Evolutionary conservation across 2,329 filamentous ascomycete genomes (phyloP), one percentile per base, ranked within the genome.

Genomic region (Dothistroma pini): DNA sequence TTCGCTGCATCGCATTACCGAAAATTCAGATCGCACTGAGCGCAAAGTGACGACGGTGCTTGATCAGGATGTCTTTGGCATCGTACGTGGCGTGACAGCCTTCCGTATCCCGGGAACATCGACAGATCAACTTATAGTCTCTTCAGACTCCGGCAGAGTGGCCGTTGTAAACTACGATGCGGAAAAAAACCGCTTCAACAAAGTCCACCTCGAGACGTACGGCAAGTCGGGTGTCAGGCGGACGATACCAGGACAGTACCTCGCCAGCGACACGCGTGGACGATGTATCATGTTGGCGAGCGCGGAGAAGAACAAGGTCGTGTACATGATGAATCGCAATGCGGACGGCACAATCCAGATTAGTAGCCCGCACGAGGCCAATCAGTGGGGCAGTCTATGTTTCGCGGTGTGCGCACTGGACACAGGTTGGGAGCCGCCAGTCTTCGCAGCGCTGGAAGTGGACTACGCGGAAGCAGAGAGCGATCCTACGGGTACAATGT

Each of bases 261-360:
- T 99, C 31, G 95, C 93, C 7, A 91, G 91, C 56, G 95, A 99
- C 72, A 95, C 95, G 31, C 96, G 96, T 77, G 95, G 95, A 59
- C 87, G 95, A 79, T 96, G 96, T 58, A 96, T 93, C 73, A 83
- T 99, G 74, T 90, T 97, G 63, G 92, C 95, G 10, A 93, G 93
- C 5, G 84, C 93, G 58, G 96, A 99, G 79, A 99, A 99, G 84
- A 99, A 97, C 80, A 99, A 99, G 80, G 89, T 99, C 59, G 95
- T 99, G 68, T 99, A 99, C 78, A 93, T 99, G 71, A 83, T 99
- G 68, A 97, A 97, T 77, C 89, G 96, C 67, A 96, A 96, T 78
- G 86, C 92, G 2, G 91, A 97, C 77, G 93, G 93, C 19, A 91
- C 96, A 75, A 86, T 99, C 70, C 96, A 93, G 47, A 99, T 99